A percentile compares a stretch with the other conserved stretches of the same genome.
Conservation (phyloP, 2,329 filamentous ascomycete genomes). For the Cercospora sp. region DNA sequence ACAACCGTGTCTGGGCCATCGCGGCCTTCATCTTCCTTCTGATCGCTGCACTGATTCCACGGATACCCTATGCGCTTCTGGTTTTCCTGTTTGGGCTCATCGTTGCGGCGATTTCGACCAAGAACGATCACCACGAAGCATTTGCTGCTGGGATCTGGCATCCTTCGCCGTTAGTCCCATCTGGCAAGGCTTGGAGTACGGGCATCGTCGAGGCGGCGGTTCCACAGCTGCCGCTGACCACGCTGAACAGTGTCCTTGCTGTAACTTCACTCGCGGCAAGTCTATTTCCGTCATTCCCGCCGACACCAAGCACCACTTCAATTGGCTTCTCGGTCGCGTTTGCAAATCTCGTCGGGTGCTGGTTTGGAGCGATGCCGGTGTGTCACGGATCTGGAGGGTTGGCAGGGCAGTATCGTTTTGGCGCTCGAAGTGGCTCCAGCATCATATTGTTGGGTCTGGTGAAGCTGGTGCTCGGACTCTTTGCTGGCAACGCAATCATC, state of each 20-base stretch:
- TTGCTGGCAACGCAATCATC: conserved; percentile 74
- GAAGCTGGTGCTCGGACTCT: conserved; percentile 73
- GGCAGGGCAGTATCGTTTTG: conserved; percentile 88
- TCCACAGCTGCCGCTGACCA: conserved; percentile 86
- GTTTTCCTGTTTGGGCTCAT: conserved; percentile 69
- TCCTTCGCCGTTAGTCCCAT: conserved; percentile 54
- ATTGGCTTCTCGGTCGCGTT: conserved; percentile 77
- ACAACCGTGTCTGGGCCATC: conserved; percentile 79
- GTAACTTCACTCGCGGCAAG: conserved; percentile 77
- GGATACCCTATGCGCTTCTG: conserved; percentile 75
- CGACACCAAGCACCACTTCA: conserved; percentile 68
- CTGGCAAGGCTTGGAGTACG: conserved; percentile 48
- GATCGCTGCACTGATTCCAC: conserved; percentile 62
- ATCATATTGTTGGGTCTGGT: conserved; percentile 74
- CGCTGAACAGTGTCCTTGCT: conserved; percentile 88
- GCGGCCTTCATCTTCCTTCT: conserved; percentile 71
- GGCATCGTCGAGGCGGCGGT: conserved; percentile 68
- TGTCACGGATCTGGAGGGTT: conserved; percentile 91
- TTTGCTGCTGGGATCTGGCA: conserved; percentile 57
- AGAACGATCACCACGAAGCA: conserved; percentile 45
- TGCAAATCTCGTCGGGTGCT: conserved; percentile 84
- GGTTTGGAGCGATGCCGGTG: conserved; percentile 93
- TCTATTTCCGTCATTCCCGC: conserved; percentile 61
- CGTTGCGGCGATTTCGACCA: conserved; percentile 52
- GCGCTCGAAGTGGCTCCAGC: conserved; percentile 81